These are phyloP conservation scores for Mycena chlorophos DNA, from an alignment of 768 basidiomycete genomes.

Conservation along the genomic window DNA sequence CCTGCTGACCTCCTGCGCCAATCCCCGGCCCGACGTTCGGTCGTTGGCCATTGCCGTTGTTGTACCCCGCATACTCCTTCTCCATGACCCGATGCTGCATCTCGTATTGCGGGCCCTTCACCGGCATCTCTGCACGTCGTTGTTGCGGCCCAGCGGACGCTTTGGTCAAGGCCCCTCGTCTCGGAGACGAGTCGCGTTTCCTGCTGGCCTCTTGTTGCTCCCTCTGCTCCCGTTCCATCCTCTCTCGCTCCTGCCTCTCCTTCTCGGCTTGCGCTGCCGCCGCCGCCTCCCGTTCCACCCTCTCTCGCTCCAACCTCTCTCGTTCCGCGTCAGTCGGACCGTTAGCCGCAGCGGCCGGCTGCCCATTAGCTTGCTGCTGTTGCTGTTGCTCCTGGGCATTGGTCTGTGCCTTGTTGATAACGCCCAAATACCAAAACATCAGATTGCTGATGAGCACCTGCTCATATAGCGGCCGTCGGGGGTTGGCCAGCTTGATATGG, in stretches of 20 bases:
- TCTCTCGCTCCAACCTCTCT: slow-evolving; percentile 40
- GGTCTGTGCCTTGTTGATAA: slow-evolving; percentile 88
- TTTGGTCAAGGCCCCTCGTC: slow-evolving; percentile 69
- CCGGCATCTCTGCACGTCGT: slow-evolving; percentile 80
- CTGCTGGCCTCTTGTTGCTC: slow-evolving; percentile 51
- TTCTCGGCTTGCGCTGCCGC: slow-evolving; percentile 13
- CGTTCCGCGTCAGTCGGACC: slow-evolving; percentile 33
- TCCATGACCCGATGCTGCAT: slow-evolving; percentile 93
- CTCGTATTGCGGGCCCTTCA: slow-evolving; percentile 89
- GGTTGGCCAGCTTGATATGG: slow-evolving; percentile 98
- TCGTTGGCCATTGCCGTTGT: slow-evolving; percentile 33
- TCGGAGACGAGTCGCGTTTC: slow-evolving; percentile 56
- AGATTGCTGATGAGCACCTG: slow-evolving; percentile 91
- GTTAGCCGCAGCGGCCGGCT: slow-evolving; percentile 24
- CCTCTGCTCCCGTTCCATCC: slow-evolving; percentile 37
- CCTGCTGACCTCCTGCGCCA: slow-evolving; percentile 27
- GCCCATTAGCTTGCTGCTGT: slow-evolving; percentile 26
- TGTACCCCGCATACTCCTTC: slow-evolving; percentile 70
- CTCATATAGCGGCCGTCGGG: slow-evolving; percentile 93
- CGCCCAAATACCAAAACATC: slow-evolving; percentile 99
- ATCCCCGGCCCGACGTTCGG: slow-evolving; percentile 30
- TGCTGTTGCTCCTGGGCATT: slow-evolving; percentile 36
- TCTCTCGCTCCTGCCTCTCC: slow-evolving; percentile 44
- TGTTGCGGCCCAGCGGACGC: slow-evolving; percentile 46
- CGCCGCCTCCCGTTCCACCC: slow-evolving; percentile 40